A percentile compares a stretch with the other conserved stretches of the same genome.
phyloP scores from a whole-genome alignment of 2,329 filamentous ascomycete species.

The Colletotrichum melonis region DNA sequence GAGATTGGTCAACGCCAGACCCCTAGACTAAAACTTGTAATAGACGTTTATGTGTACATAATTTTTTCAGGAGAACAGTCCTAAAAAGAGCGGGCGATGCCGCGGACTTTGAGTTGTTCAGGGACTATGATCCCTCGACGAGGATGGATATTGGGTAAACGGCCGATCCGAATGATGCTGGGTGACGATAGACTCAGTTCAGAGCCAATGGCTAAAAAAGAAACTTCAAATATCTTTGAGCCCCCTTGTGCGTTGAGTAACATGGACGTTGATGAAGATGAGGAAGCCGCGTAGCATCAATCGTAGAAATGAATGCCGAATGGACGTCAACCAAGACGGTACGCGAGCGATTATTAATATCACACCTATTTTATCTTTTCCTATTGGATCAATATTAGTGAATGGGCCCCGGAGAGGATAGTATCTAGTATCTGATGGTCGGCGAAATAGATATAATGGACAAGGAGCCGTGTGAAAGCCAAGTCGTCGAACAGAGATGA shows the following conservation, averaged over 20 bases:
- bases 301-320: no score
- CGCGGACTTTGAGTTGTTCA: neutral
- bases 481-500: neutral
- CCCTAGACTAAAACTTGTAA: conserved; percentile 33
- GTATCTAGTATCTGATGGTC: neutral
- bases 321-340: no score
- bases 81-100: conserved; percentile 1
- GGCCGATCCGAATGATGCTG: conserved; percentile 2
- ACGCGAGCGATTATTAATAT: no score
- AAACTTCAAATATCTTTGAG: neutral
- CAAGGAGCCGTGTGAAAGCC: no score
- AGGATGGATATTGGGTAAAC: neutral
- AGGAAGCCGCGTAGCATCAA: neutral
- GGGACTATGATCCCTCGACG: neutral
- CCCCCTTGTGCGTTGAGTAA: neutral
- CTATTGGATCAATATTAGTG: no score
- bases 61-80: conserved; percentile 7
- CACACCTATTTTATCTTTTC: no score
- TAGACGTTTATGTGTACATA: conserved; percentile 31
- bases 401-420: neutral
- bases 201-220: neutral
- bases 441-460: neutral
- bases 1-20: conserved; percentile 13
- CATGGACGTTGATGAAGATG: no score
- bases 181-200: conserved; percentile 1